Evolutionary conservation across 257 asterid species (phyloP), one percentile per base, ranked within the genome.

Genomic region (Solanum peruvianum): DNA sequence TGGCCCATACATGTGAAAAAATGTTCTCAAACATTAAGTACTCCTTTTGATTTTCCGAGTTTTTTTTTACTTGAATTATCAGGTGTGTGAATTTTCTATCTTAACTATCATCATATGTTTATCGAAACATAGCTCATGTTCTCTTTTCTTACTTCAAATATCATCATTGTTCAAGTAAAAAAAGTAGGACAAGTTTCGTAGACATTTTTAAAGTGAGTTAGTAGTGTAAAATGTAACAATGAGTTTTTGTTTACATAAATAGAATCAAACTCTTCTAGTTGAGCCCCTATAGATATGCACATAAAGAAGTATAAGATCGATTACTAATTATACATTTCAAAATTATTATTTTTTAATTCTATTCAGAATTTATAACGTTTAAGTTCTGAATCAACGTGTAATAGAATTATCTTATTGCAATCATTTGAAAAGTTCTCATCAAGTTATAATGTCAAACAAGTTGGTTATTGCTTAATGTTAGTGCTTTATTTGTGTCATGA

Each of bases 1-100:
- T 89, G 90, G 82, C 86, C 87, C 86, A 66, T 45, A 73, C 90
- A 87, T 86, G 86, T 70, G 76, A 45, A 62, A 60, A 88, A 44
- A 10, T 86, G 44, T 89, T 85, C 64, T 35, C 45, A 80, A 69
- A 0, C 64, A 56, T 52, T 10, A 58, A 56, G 66, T 8, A 58
- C 2, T 58, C 12, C 39, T 37, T 37, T 37, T 1, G 2, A 7
- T 58, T 58, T 58, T 58, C 3, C 21, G 25, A 58, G 66, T 58
- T 58, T 27, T 27, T 27, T 2, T 2, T 0, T 58, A 58, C 11
- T 20, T 20, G 5, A 58, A 20, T 58, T 20, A 58, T 1, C 2
- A 58, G 0, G 3, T 58, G 25, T 58, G 66, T 58, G 16, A 58
- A 2, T 2, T 10, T 62, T 11, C 8, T 62, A 62, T 5, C 0